Base-by-base conservation (phyloP, 305 asterid species). In the Fraxinus angustifolia region DNA sequence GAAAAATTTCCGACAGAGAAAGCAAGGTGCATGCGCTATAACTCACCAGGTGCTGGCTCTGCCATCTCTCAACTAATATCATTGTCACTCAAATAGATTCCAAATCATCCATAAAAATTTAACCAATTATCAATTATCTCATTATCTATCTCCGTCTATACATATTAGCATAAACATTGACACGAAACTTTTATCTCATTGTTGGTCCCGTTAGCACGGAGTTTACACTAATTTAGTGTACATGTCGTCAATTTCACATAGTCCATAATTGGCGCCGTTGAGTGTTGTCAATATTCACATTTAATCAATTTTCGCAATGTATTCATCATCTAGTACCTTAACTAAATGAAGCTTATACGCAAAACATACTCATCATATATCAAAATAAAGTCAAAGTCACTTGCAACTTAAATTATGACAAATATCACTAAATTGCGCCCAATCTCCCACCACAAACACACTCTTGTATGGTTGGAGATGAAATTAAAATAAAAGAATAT, bases 11-110 rank as follows among this genome's bases (percentile, higher is more conserved):
- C 16, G 4, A 42, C 1, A 11, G 1, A 42, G 1, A 11, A 0
- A 42, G 16, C n/a, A 10, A 0, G n/a, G 1, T 0, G 0, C 4
- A 0, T 0, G 4, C 4, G 1, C 4, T 1, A 42, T 42, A 0
- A 3, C 16, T 42, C 1, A 3, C 14, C 1, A 1, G 5, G 4
- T 42, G 53, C 1, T 42, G 53, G 1, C 4, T 11, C 3, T 2
- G 5, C 0, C 11, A 19, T 6, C 30, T 6, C 3, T n/a, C 30
- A 58, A 58, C 21, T 17, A 19, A 58, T 17, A 17, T 58, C 68
- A 19, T 19, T 50, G 60, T 21, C 12, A 0, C 68, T 19, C 30
- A 58, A 6, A 58, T 6, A 58, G 8, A 17, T 58, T 58, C 21
- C 12, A 58, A 58, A 58, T 58, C 30, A 19, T 19, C 30, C 30